Conservation (phyloP, 1,284 basidiomycete genomes). For the Laetiporus sulphureus region DNA sequence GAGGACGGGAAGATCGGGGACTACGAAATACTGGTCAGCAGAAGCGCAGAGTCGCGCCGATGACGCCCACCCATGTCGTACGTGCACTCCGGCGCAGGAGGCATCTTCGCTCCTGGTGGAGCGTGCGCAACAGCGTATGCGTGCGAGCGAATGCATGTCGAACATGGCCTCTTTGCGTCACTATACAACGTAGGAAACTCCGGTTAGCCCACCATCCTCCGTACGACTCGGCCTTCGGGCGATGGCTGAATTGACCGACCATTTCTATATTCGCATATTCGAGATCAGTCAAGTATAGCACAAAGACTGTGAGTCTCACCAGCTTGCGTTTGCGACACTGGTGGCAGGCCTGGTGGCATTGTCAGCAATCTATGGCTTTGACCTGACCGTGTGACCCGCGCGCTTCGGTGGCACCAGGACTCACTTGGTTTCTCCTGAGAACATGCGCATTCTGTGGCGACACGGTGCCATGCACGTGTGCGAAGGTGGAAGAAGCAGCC, state of each 20-base stretch:
- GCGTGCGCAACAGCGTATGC: constrained; percentile 54
- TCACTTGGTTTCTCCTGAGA: constrained; percentile 19
- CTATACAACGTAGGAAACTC: constrained; percentile 11
- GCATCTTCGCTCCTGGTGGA: constrained; percentile 42
- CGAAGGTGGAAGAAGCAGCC: constrained; percentile 4
- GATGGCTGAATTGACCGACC: constrained; percentile 15
- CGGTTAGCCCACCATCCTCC: constrained; percentile 1
- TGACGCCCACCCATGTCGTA: constrained; percentile 50
- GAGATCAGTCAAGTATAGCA: background rate
- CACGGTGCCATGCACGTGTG: constrained; percentile 3
- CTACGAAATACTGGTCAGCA: background rate
- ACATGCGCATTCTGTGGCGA: constrained; percentile 14
- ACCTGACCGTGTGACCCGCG: background rate
- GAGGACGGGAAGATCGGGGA: constrained; percentile 20
- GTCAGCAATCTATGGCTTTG: background rate
- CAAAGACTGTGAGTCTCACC: constrained; percentile 27
- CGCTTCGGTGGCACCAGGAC: background rate
- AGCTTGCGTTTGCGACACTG: constrained; percentile 68
- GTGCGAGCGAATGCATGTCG: constrained; percentile 63
- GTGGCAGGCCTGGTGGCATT: constrained; percentile 27
- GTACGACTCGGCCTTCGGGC: constrained; percentile 17
- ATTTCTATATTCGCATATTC: constrained; percentile 19
- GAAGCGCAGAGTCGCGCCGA: background rate
- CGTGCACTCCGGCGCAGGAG: constrained; percentile 57
- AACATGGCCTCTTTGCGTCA: constrained; percentile 50